phyloP scores from a whole-genome alignment of 306 rosid species.

The Fagus crenata region DNA sequence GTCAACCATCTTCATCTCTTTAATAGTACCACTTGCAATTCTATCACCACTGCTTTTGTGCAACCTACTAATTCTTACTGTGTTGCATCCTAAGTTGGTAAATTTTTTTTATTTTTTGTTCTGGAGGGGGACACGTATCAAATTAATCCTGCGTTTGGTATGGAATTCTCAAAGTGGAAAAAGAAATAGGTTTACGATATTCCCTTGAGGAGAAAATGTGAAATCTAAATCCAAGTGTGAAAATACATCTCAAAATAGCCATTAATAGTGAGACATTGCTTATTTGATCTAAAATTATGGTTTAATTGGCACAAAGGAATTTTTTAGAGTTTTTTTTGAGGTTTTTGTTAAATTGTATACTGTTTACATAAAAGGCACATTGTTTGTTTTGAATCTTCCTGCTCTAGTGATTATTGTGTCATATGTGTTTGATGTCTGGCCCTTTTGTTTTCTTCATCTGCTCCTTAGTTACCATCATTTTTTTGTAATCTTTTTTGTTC shows the following conservation, averaged over 20 bases:
- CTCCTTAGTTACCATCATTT: background rate
- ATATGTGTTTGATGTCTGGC: background rate
- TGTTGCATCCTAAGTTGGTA: too few relatives aligned
- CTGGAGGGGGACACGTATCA: too few relatives aligned
- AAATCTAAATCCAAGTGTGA: too few relatives aligned
- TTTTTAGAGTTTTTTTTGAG: background rate
- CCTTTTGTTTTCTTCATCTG: background rate
- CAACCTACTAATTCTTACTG: too few relatives aligned
- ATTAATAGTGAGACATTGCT: background rate
- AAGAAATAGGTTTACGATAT: too few relatives aligned
- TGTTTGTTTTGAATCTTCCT: background rate
- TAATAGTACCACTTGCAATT: too few relatives aligned
- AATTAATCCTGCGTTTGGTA: too few relatives aligned
- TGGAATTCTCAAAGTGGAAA: too few relatives aligned
- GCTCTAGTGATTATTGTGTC: background rate
- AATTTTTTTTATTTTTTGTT: too few relatives aligned
- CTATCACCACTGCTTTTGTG: too few relatives aligned
- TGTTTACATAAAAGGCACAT: background rate
- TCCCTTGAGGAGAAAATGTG: too few relatives aligned
- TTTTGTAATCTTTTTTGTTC: conserved; percentile 25
- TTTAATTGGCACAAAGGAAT: background rate
- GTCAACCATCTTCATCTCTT: too few relatives aligned
- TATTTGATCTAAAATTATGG: background rate
- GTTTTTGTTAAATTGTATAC: background rate
- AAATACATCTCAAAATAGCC: background rate